Conservation (phyloP, 192 early-diverging fungal genomes). For the Coemansia umbellata region DNA sequence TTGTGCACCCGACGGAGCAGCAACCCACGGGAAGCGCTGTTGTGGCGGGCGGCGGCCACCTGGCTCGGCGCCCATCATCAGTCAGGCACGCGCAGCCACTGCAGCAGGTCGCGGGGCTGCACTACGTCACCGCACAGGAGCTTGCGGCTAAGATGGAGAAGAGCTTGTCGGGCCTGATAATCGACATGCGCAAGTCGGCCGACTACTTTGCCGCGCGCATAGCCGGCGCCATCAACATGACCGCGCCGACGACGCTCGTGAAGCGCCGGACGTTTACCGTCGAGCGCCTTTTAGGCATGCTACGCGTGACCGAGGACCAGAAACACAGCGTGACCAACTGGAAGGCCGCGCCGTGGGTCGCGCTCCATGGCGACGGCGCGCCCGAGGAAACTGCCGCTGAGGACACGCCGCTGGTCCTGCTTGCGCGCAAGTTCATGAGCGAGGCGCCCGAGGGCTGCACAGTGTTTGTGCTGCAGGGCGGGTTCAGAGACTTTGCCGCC, state of each 20-base stretch:
- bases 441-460: conserved; percentile 37
- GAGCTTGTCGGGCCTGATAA: conserved; percentile 48
- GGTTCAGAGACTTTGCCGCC: conserved; percentile 29
- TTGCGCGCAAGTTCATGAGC: conserved; percentile 59
- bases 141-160: conserved; percentile 9
- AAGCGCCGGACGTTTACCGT: conserved; percentile 61
- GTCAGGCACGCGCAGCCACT: not conserved
- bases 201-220: conserved; percentile 56
- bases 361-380: conserved; percentile 64
- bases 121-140: conserved; percentile 10
- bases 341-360: conserved; percentile 57
- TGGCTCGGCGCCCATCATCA: conserved; percentile 10
- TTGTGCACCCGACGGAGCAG: not conserved
- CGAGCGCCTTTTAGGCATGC: conserved; percentile 58
- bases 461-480: conserved; percentile 36
- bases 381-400: conserved; percentile 47
- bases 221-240: conserved; percentile 60
- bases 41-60: conserved; percentile 3
- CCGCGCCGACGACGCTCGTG: conserved; percentile 69
- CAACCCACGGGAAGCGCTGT: not conserved
- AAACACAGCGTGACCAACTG: conserved; percentile 51
- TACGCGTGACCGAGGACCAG: conserved; percentile 53
- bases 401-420: conserved; percentile 49
- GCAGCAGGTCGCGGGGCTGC: conserved; percentile 15
- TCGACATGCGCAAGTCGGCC: conserved; percentile 69